Evolutionary conservation across 352 stramenopile genomes (phyloP), one percentile per base, ranked within the genome.

Genomic region (Phytopythium vexans): DNA sequence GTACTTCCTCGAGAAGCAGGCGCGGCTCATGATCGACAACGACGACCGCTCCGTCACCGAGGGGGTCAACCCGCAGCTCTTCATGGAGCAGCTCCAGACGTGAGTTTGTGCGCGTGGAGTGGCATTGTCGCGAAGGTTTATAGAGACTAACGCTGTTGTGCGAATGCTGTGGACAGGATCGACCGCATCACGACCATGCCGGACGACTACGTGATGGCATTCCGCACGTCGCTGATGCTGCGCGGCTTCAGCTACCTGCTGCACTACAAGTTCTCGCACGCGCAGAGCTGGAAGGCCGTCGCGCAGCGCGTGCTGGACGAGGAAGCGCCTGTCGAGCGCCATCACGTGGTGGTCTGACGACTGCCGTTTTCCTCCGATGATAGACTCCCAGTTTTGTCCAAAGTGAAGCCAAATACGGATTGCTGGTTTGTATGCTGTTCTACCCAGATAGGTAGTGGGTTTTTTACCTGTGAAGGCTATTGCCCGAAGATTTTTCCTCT

Each of bases 201-300:
- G 14, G 82, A 93, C 50, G 85, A 95, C 51, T 95, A 91, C 54
- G 80, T 95, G 36, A 95, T 95, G 85, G 82, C 85, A 12, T 93
- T 90, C 54, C 82, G 86, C 52, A 83, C 78, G 43, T 95, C 86
- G 37, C 70, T 96, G 38, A 64, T 96, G 45, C 61, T 95, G 32
- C 83, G 86, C 21, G 86, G 86, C 40, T 90, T 95, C 57, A 93
- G 83, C 64, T 89, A 92, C 52, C 56, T 88, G 36, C 59, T 93
- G 33, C 82, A 91, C 59, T 94, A 93, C 70, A 86, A 89, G 56
- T 90, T 92, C 57, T 95, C 86, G 11, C 80, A 91, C 58, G 80
- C 86, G 6, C 65, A 92, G 54, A 91, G 84, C 65, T 95, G 86
- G 86, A 74, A 83, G 41, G 62, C 60, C 3, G 51, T 93, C 6